Percentiles rank a stretch among this genome's conserved stretches.
phyloP scores from a whole-genome alignment of 2,329 filamentous ascomycete genomes.

The Fusarium lyarnte region DNA sequence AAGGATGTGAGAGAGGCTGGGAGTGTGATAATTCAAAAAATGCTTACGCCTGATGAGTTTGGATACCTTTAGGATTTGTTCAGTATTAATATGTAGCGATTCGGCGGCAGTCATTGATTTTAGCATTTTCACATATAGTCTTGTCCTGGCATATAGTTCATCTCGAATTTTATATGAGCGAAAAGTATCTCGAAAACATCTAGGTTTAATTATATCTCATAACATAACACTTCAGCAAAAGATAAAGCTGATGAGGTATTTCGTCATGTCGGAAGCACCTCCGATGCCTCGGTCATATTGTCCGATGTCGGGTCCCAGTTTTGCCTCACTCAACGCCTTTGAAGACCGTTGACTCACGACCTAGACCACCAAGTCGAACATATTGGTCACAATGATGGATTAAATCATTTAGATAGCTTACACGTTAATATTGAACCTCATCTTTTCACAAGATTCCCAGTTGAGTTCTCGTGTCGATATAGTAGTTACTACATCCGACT shows the following conservation, averaged over 20 bases:
- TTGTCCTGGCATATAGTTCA: not conserved
- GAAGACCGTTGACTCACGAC: not conserved
- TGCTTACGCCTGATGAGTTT: not conserved
- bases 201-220: not conserved
- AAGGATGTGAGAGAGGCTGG: slow-evolving; percentile 16
- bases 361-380: not conserved
- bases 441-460: not conserved
- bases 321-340: not conserved
- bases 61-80: slow-evolving; percentile 15
- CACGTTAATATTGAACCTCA: not conserved
- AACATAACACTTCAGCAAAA: not conserved
- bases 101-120: not conserved
- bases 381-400: too few relatives aligned
- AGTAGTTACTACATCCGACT: not conserved
- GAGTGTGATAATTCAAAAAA: not conserved
- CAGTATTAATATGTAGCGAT: not conserved
- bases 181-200: not conserved
- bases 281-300: slow-evolving; percentile 10
- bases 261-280: not conserved
- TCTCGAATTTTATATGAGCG: too few relatives aligned
- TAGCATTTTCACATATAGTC: not conserved
- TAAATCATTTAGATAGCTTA: not conserved
- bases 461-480: not conserved
- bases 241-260: not conserved
- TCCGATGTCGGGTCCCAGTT: slow-evolving; percentile 12